Conservation (phyloP, 2,329 filamentous ascomycete genomes). For the Paecilomyces niveus region DNA sequence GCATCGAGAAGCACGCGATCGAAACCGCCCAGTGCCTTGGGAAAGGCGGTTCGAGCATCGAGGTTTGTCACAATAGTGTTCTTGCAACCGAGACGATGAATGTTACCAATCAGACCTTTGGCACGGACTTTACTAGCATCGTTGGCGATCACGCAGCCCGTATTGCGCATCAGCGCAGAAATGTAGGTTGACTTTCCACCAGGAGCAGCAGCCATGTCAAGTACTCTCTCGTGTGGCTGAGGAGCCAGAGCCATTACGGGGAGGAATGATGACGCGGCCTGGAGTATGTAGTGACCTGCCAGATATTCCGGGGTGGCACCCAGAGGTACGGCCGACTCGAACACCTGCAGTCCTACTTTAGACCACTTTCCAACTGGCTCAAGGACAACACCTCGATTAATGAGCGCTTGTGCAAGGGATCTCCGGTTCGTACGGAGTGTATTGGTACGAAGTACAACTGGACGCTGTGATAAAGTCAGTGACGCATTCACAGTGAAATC, state of each 20-base stretch:
- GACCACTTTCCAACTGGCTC: conserved; percentile 98
- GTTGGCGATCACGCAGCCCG: conserved; percentile 90
- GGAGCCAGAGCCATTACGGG: conserved; percentile 96
- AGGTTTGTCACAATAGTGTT: conserved; percentile 96
- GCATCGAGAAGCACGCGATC: conserved; percentile 91
- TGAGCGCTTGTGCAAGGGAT: conserved; percentile 85
- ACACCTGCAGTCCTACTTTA: conserved; percentile 94
- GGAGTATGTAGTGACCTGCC: conserved; percentile 94
- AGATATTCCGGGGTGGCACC: conserved; percentile 97
- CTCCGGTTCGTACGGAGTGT: conserved; percentile 71
- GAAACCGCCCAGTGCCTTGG: conserved; percentile 89
- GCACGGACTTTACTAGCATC: conserved; percentile 89
- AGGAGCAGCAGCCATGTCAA: conserved; percentile 92
- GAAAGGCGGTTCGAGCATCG: conserved; percentile 80
- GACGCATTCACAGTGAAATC: background rate
- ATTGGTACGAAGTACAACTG: conserved; percentile 94
- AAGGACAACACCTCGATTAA: conserved; percentile 91
- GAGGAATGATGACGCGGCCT: conserved; percentile 92
- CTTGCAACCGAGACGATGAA: conserved; percentile 85
- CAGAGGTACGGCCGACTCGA: conserved; percentile 79
- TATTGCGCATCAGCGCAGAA: conserved; percentile 97
- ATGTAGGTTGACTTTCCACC: conserved; percentile 96
- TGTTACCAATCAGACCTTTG: conserved; percentile 96
- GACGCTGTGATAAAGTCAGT: conserved; percentile 44
- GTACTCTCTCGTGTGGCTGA: conserved; percentile 82